These are phyloP conservation scores for Lasiodiplodia hormozganensis DNA, from an alignment of 2,329 filamentous ascomycete genomes.

Conservation along the genomic window DNA sequence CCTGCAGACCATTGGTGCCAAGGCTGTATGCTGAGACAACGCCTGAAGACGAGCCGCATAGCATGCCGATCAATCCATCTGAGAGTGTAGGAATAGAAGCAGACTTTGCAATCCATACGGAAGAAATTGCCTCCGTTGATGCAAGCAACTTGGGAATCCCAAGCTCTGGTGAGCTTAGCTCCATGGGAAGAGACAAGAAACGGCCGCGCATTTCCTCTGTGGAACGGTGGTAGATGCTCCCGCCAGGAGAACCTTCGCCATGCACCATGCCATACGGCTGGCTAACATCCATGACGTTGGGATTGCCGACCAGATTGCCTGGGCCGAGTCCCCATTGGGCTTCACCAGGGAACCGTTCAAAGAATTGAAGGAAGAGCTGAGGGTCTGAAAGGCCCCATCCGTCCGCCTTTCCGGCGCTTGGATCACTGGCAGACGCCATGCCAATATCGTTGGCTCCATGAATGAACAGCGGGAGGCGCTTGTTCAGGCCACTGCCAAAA, in stretches of 20 bases:
- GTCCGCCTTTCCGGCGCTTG: constrained; percentile 75
- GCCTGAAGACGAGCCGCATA: constrained; percentile 83
- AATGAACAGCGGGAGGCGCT: constrained; percentile 78
- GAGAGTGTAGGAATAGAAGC: constrained; percentile 73
- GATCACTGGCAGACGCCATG: constrained; percentile 81
- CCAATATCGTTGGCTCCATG: constrained; percentile 84
- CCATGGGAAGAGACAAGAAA: constrained; percentile 70
- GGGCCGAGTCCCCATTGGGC: constrained; percentile 79
- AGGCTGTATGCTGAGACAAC: constrained; percentile 83
- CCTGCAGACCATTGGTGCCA: constrained; percentile 65
- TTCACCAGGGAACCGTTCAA: constrained; percentile 76
- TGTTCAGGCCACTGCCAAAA: constrained; percentile 71
- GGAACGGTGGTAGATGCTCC: constrained; percentile 78
- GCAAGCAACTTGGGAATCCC: constrained; percentile 80
- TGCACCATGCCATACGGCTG: constrained; percentile 82
- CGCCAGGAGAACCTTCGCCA: constrained; percentile 86
- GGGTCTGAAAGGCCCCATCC: constrained; percentile 82
- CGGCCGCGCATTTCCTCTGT: constrained; percentile 77
- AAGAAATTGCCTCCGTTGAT: constrained; percentile 73
- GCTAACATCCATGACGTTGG: constrained; percentile 91
- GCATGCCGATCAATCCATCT: constrained; percentile 78
- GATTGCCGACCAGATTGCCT: constrained; percentile 75
- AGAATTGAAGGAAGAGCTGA: constrained; percentile 76
- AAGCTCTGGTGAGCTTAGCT: constrained; percentile 66
- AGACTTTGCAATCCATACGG: constrained; percentile 91